Evolutionary conservation across 1,139 yeast species (phyloP).

Genomic region (Geotrichum bryndzae): DNA sequence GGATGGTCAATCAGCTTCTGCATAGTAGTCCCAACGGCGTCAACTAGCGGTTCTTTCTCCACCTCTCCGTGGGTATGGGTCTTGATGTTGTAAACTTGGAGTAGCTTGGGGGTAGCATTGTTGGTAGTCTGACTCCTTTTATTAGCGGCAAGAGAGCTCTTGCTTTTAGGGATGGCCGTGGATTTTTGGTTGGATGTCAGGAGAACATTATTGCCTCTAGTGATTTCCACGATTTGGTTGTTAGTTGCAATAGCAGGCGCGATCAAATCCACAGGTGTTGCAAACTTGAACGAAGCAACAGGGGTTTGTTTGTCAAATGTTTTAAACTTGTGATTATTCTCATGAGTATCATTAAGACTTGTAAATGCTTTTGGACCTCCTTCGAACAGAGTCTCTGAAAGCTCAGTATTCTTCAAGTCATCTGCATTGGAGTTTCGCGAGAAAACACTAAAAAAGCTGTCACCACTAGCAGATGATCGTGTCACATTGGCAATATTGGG

Average conservation of each 20-base stretch:
- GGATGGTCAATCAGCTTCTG: background rate
- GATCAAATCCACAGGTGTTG: background rate
- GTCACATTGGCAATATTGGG: background rate
- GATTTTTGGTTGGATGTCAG: background rate
- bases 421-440: background rate
- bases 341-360: background rate
- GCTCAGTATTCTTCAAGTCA: background rate
- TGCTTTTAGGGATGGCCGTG: background rate
- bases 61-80: background rate
- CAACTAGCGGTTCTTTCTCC: background rate
- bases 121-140: background rate
- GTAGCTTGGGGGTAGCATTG: background rate
- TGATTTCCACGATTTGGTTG: background rate
- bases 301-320: too few relatives aligned
- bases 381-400: background rate
- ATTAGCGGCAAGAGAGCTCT: background rate
- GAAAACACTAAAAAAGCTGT: background rate
- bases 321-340: background rate
- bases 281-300: background rate
- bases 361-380: background rate
- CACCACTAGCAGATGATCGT: background rate
- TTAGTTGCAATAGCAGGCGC: background rate
- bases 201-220: background rate
- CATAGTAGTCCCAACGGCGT: background rate
- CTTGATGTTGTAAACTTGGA: background rate